phyloP scores from a whole-genome alignment of 768 basidiomycete genomes.

The Psilocybe azurescens region DNA sequence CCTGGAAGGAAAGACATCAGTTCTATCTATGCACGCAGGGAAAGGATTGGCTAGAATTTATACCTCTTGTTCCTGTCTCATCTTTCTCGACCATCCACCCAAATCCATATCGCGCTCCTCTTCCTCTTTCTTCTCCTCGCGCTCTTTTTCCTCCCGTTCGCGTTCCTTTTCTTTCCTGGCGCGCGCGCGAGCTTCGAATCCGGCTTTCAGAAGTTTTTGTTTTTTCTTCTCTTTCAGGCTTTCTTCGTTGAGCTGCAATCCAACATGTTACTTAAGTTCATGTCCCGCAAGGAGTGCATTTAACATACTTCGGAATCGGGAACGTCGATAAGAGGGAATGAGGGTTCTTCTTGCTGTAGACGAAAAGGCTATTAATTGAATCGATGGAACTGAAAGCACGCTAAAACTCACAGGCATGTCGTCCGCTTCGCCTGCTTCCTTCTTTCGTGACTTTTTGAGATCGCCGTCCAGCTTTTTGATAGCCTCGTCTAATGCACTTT shows the following conservation, averaged over 20 bases:
- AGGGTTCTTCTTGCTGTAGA: slow-evolving; percentile 69
- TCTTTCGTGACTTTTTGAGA: slow-evolving; percentile 79
- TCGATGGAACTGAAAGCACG: neutral
- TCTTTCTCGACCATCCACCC: slow-evolving; percentile 71
- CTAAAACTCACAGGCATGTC: slow-evolving; percentile 58
- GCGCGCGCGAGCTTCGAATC: slow-evolving; percentile 88
- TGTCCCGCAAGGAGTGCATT: neutral
- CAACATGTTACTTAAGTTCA: neutral
- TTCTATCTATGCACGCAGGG: neutral
- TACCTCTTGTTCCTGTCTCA: slow-evolving; percentile 86
- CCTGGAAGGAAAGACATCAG: slow-evolving; percentile 40
- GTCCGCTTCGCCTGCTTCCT: slow-evolving; percentile 67
- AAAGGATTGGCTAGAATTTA: slow-evolving; percentile 1
- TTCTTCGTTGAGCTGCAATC: slow-evolving; percentile 80
- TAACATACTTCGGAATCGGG: slow-evolving; percentile 84
- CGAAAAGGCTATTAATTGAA: neutral
- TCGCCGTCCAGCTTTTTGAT: slow-evolving; percentile 88
- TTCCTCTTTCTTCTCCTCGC: slow-evolving; percentile 75
- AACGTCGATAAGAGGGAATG: slow-evolving; percentile 89
- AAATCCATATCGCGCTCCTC: slow-evolving; percentile 78
- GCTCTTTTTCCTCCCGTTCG: slow-evolving; percentile 75
- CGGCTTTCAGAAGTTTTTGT: slow-evolving; percentile 92
- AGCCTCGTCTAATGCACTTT: slow-evolving; percentile 76
- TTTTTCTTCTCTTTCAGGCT: slow-evolving; percentile 92
- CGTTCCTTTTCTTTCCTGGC: slow-evolving; percentile 87